Evolutionary conservation across 1,284 basidiomycete genomes (phyloP).

Genomic region (Peniophora sp.): DNA sequence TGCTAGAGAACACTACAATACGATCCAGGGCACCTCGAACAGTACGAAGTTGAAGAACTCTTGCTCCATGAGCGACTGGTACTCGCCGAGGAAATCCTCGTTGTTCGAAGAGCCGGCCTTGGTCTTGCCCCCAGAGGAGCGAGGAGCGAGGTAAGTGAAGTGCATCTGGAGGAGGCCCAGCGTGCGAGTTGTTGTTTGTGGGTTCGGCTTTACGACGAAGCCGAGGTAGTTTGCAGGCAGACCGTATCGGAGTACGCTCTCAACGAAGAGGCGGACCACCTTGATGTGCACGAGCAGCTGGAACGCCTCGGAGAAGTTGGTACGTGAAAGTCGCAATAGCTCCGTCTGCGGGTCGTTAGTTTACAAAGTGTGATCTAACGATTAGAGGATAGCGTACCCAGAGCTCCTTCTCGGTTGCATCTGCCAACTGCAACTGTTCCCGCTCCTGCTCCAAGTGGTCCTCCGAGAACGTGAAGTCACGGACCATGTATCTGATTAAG

Average conservation of each 20-base stretch:
- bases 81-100: constrained; percentile 80
- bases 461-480: constrained; percentile 93
- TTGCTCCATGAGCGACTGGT: constrained; percentile 85
- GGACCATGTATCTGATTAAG: constrained; percentile 68
- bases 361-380: too few species aligned
- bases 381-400: constrained; percentile 65
- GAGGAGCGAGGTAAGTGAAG: constrained; percentile 74
- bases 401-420: constrained; percentile 90
- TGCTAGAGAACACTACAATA: constrained; percentile 10
- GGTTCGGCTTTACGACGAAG: constrained; percentile 83
- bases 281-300: constrained; percentile 94
- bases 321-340: constrained; percentile 85
- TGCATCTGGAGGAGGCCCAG: constrained; percentile 70
- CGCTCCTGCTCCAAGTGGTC: constrained; percentile 77
- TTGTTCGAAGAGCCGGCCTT: constrained; percentile 27
- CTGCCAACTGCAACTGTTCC: constrained; percentile 75
- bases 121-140: constrained; percentile 41
- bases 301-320: constrained; percentile 96
- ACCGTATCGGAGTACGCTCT: constrained; percentile 94
- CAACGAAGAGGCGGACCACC: constrained; percentile 85
- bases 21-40: constrained; percentile 80
- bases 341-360: constrained; percentile 60
- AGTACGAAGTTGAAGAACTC: constrained; percentile 92
- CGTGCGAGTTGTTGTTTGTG: constrained; percentile 78
- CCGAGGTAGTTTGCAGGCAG: constrained; percentile 89